A percentile compares a stretch with the other conserved stretches of the same genome.
phyloP scores from a whole-genome alignment of 176 grass and related monocot species.

The Pharus latifolius region DNA sequence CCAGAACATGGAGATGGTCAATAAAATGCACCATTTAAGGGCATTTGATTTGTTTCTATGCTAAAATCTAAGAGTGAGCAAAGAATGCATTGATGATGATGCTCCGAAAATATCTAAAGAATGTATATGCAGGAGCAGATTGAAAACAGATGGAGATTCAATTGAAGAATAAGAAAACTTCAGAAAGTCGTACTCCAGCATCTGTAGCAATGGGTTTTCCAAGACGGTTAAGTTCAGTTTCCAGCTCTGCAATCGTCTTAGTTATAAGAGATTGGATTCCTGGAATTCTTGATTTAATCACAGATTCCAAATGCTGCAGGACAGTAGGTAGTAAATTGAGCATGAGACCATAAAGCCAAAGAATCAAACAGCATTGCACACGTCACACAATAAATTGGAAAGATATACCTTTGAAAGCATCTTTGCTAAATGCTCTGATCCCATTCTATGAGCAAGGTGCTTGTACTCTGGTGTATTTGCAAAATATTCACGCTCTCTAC shows the following conservation, averaged over 20 bases:
- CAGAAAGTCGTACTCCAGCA: slow-evolving; percentile 83
- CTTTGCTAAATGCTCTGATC: slow-evolving; percentile 93
- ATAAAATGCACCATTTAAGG: too few relatives aligned
- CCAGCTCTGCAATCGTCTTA: slow-evolving; percentile 89
- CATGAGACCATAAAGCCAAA: neutral
- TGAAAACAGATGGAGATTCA: neutral
- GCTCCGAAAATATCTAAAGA: neutral
- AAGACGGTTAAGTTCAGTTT: slow-evolving; percentile 87
- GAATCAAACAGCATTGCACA: slow-evolving; percentile 9
- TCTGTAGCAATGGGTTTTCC: slow-evolving; percentile 96
- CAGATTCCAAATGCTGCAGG: slow-evolving; percentile 92
- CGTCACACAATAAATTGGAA: slow-evolving; percentile 1
- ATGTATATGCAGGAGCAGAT: neutral
- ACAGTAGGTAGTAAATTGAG: too few relatives aligned
- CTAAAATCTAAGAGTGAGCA: neutral
- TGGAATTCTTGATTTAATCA: slow-evolving; percentile 95
- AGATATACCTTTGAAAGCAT: slow-evolving; percentile 86
- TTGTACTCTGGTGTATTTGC: slow-evolving; percentile 78
- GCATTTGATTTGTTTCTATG: neutral
- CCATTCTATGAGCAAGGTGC: slow-evolving; percentile 85
- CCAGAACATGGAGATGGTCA: too few relatives aligned
- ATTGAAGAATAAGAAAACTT: neutral
- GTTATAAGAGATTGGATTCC: slow-evolving; percentile 97
- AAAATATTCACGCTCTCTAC: slow-evolving; percentile 90
- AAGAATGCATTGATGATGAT: neutral